Conservation (phyloP, 257 asterid genomes). For the Penstemon davidsonii region DNA sequence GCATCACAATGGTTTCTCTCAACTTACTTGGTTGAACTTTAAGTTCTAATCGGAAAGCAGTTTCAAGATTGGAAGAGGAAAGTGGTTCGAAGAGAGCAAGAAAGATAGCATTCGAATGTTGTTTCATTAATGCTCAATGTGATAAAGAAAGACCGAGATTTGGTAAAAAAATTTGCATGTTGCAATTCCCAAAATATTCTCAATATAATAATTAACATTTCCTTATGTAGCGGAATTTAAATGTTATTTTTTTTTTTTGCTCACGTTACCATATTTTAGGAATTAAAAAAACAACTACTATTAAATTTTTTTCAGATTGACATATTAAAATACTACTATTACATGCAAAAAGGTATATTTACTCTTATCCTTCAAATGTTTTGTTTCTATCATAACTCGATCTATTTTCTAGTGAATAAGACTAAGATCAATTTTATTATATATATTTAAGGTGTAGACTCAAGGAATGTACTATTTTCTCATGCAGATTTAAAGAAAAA, state of each 20-base stretch:
- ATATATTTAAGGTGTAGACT: too few relatives aligned
- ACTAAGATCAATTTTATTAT: background rate
- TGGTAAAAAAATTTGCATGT: slow-evolving; percentile 1
- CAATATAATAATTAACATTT: background rate
- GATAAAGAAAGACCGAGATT: slow-evolving; percentile 21
- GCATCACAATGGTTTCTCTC: too few relatives aligned
- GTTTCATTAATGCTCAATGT: background rate
- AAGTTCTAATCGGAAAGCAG: too few relatives aligned
- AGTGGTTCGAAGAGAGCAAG: background rate
- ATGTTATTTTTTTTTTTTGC: background rate
- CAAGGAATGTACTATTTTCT: too few relatives aligned
- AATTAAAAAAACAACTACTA: too few relatives aligned
- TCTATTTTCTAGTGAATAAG: background rate
- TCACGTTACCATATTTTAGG: too few relatives aligned
- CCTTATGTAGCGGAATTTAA: too few relatives aligned
- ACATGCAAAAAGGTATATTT: background rate
- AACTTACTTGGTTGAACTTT: too few relatives aligned
- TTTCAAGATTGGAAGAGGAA: background rate
- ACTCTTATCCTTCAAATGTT: background rate
- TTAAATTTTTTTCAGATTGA: too few relatives aligned
- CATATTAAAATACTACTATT: background rate
- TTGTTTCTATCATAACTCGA: slow-evolving; percentile 1
- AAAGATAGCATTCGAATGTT: slow-evolving; percentile 19
- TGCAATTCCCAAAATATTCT: background rate
- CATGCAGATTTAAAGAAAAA: background rate